phyloP scores from a whole-genome alignment of 768 basidiomycete species.

The Baorangia bicolor region DNA sequence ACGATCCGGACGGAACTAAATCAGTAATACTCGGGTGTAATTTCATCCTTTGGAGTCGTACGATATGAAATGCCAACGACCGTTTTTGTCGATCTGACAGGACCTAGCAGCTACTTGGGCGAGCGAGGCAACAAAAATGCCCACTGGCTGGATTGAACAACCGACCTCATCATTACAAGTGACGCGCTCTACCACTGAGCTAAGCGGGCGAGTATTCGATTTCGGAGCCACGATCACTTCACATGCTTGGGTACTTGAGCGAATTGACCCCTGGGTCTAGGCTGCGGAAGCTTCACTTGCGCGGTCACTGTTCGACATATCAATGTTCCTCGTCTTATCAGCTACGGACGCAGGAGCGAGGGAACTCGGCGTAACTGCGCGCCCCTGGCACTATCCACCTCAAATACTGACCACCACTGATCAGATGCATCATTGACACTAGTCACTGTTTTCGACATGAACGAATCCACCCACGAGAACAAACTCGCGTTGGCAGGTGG shows the following conservation, averaged over 20 bases:
- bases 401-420: not conserved
- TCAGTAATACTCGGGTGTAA: not conserved
- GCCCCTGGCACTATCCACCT: not conserved
- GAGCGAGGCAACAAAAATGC: constrained; percentile 19
- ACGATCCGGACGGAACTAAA: constrained; percentile 38
- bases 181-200: constrained; percentile 48
- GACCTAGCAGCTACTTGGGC: too few relatives aligned
- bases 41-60: not conserved
- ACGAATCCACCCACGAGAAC: constrained; percentile 6
- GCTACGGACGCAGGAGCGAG: not conserved
- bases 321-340: not conserved
- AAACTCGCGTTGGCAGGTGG: constrained; percentile 34
- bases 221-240: not conserved
- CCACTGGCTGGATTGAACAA: constrained; percentile 47
- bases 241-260: not conserved
- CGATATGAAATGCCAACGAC: not conserved
- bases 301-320: not conserved
- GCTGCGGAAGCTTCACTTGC: not conserved
- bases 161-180: constrained; percentile 46
- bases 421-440: too few relatives aligned
- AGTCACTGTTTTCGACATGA: constrained; percentile 3
- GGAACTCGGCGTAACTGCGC: not conserved
- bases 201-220: constrained; percentile 31
- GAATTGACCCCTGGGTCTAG: too few relatives aligned
- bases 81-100: not conserved